These are phyloP conservation scores for Sclerotinia borealis DNA, from an alignment of 2,329 filamentous ascomycete genomes.

Conservation along the genomic window DNA sequence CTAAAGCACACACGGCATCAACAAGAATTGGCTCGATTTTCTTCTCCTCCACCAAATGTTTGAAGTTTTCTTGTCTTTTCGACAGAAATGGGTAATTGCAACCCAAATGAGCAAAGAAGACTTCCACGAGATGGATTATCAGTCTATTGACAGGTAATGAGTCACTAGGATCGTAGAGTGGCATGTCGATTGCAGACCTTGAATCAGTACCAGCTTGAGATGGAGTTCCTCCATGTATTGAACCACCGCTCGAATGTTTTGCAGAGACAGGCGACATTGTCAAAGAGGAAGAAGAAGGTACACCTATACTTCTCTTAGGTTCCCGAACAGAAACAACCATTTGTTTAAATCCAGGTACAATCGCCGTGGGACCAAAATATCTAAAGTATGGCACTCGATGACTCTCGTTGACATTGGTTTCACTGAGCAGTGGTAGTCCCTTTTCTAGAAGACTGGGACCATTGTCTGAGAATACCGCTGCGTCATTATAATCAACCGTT, in stretches of 20 bases:
- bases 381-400: conserved; percentile 80
- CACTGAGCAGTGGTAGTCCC: background rate
- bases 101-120: conserved; percentile 75
- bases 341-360: conserved; percentile 86
- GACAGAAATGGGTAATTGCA: conserved; percentile 80
- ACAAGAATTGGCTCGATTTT: conserved; percentile 58
- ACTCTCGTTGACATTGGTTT: conserved; percentile 37
- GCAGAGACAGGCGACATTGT: conserved; percentile 27
- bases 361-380: conserved; percentile 86
- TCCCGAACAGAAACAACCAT: conserved; percentile 77
- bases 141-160: conserved; percentile 64
- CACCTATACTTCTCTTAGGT: conserved; percentile 50
- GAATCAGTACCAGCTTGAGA: conserved; percentile 24
- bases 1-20: conserved; percentile 76
- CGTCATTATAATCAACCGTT: conserved; percentile 20
- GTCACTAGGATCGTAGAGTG: conserved; percentile 72
- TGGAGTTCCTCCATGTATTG: conserved; percentile 17
- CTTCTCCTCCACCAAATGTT: conserved; percentile 65
- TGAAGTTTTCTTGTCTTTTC: conserved; percentile 57
- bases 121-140: conserved; percentile 70
- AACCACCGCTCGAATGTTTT: conserved; percentile 17
- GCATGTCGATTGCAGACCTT: conserved; percentile 40
- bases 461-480: conserved; percentile 23
- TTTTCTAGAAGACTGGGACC: conserved; percentile 30
- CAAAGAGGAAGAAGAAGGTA: conserved; percentile 22